phyloP scores from a whole-genome alignment of 139 green algal species.

The Micromonas pusilla region DNA sequence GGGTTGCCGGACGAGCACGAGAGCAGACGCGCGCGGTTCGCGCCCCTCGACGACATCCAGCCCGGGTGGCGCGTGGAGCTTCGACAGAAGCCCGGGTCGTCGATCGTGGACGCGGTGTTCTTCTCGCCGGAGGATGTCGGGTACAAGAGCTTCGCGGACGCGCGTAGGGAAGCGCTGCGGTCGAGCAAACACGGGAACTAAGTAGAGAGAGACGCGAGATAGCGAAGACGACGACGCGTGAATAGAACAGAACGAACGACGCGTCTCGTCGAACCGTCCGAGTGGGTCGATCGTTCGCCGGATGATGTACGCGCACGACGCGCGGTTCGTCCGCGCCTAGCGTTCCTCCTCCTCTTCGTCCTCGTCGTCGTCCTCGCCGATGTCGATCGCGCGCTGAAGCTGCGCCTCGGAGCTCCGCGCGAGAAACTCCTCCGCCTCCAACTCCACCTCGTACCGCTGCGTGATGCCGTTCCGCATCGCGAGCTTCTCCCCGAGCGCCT shows the following conservation, averaged over 20 bases:
- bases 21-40: constrained; percentile 67
- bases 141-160: constrained; percentile 16
- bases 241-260: too few relatives aligned
- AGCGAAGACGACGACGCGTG: not conserved
- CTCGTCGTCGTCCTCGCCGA: constrained; percentile 4
- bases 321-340: too few relatives aligned
- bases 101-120: constrained; percentile 74
- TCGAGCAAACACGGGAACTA: not conserved
- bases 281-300: too few relatives aligned
- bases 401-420: not conserved
- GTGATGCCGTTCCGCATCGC: not conserved
- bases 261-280: too few relatives aligned
- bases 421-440: not conserved
- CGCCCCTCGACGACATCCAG: constrained; percentile 75
- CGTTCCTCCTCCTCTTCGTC: not conserved
- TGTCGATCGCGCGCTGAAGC: constrained; percentile 7
- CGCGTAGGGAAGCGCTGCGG: constrained; percentile 2
- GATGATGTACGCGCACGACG: too few relatives aligned
- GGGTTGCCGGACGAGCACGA: constrained; percentile 66
- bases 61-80: constrained; percentile 76
- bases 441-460: not conserved
- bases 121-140: constrained; percentile 47
- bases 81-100: constrained; percentile 39
- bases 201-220: not conserved
- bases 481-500: not conserved